Evolutionary conservation across 1,284 basidiomycete species (phyloP).

Genomic region (Ceratobasidium sp.): DNA sequence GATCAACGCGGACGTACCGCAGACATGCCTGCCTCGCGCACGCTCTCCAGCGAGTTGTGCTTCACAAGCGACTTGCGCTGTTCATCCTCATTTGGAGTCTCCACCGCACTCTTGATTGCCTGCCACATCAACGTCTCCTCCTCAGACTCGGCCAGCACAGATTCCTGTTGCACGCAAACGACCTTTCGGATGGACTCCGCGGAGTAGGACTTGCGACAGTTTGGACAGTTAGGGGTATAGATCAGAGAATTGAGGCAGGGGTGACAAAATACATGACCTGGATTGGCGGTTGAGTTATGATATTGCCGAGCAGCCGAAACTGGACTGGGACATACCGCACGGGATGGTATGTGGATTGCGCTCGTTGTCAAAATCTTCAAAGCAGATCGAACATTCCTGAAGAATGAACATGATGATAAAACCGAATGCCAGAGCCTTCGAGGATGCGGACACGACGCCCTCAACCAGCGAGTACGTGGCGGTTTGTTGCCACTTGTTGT

Average conservation of each 20-base stretch:
- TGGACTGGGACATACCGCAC: conserved; percentile 15
- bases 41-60: neutral
- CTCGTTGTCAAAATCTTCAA: conserved; percentile 21
- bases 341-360: conserved; percentile 23
- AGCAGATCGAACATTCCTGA: conserved; percentile 26
- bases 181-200: neutral
- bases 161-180: conserved; percentile 5
- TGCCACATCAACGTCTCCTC: conserved; percentile 29
- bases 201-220: conserved; percentile 1
- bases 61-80: conserved; percentile 15
- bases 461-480: too few relatives aligned
- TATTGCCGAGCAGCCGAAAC: too few relatives aligned
- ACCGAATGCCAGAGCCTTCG: too few relatives aligned
- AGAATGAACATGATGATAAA: conserved; percentile 8
- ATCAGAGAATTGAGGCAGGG: conserved; percentile 18
- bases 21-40: conserved; percentile 6
- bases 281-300: neutral
- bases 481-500: too few relatives aligned
- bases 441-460: neutral
- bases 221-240: conserved; percentile 25
- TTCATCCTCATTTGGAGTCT: conserved; percentile 13
- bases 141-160: neutral
- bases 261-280: conserved; percentile 31
- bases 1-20: neutral
- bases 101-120: conserved; percentile 12